Evolutionary conservation across 768 basidiomycete genomes (phyloP), one percentile per base, ranked within the genome.

Genomic region (Tulasnella sp.): DNA sequence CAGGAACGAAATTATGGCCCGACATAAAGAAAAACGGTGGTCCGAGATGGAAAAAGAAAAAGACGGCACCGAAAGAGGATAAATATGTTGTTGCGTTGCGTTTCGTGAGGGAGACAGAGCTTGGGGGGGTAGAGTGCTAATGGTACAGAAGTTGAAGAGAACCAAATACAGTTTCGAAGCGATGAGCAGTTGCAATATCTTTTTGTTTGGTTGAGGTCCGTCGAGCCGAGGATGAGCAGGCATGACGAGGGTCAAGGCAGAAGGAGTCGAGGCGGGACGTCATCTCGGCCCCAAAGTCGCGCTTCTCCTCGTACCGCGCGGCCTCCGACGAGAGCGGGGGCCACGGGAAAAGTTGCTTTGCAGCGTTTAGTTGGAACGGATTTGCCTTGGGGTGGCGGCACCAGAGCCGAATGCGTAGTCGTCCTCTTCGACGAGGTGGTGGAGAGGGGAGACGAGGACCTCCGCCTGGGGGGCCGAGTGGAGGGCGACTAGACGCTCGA

Each of bases 401-500:
- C 37, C 40, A 29, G 68, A 70, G 58, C 58, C 58, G 68, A 42
- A 70, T 12, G 36, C 68, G 40, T 38, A 70, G 68, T 38, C 40
- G 68, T 70, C 37, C 68, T 70, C 68, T 11, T 37, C 37, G n/a
- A 70, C 14, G 68, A 70, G 37, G 37, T 70, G 22, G 68, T 37
- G 36, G 36, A n/a, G 19, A 7, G 25, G 36, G 15, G 36, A n/a
- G 68, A 36, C 31, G n/a, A 34, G 37, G 25, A 5, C 29, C 19
- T 70, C 68, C 4, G 40, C 36, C 9, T 37, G 37, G 22, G 73
- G 72, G 36, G 73, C 58, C 37, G 76, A 38, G 80, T 93, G 93
- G 58, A 93, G 85, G 49, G 86, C 87, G 72, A 94, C 87, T 67
- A 94, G 88, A 67, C 86, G 86, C 34, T 87, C 82, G 15, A 86